Conservation (phyloP, 1,139 yeast genomes). For the Kodamaea alishanica region DNA sequence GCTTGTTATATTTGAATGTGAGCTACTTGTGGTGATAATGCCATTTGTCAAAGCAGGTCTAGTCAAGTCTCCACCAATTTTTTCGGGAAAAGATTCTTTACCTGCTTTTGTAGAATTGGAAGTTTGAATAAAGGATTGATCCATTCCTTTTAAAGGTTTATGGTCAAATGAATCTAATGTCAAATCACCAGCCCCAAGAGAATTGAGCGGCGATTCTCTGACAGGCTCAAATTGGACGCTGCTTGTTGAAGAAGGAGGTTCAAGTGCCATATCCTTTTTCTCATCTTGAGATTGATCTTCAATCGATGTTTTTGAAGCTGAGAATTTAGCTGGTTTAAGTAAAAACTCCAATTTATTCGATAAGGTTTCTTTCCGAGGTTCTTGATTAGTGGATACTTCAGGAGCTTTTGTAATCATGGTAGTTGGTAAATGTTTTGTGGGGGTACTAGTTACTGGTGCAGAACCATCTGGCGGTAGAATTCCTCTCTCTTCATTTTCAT, state of each 20-base stretch:
- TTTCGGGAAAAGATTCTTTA: neutral
- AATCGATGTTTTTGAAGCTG: conserved; percentile 8
- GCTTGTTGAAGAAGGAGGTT: conserved; percentile 8
- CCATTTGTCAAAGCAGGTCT: neutral
- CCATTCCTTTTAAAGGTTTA: neutral
- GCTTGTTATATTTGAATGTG: conserved; percentile 6
- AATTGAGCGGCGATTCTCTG: conserved; percentile 51
- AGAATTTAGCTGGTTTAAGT: conserved; percentile 16
- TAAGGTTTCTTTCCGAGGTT: conserved; percentile 9
- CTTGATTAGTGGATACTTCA: neutral
- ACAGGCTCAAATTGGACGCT: conserved; percentile 56
- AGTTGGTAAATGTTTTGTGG: conserved; percentile 3
- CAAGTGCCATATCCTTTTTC: conserved; percentile 1
- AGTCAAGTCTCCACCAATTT: neutral
- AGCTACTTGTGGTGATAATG: conserved; percentile 2
- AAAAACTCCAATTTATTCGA: conserved; percentile 18
- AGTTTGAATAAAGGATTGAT: too few species aligned
- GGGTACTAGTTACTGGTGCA: conserved; percentile 4
- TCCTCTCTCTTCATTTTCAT: conserved; percentile 2
- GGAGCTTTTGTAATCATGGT: neutral
- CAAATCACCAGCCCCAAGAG: conserved; percentile 72
- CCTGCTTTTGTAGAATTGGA: too few species aligned
- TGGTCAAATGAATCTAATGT: conserved; percentile 53
- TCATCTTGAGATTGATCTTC: conserved; percentile 3
- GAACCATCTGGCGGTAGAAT: conserved; percentile 4